Conservation (phyloP, 495 filamentous ascomycete species). For the Astrothelium macrocarpum region DNA sequence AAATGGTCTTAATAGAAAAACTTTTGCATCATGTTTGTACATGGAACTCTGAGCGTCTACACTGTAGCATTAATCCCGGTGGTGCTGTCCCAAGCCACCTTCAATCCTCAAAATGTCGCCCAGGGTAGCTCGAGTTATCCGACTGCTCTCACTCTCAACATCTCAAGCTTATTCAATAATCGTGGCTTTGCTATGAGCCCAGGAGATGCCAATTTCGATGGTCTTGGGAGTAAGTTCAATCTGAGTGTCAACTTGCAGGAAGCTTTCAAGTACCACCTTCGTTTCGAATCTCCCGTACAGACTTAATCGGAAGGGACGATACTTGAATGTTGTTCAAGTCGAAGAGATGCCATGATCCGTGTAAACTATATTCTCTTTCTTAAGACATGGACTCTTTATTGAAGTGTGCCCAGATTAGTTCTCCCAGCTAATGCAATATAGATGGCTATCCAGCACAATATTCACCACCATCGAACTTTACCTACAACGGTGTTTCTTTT, state of each 20-base stretch:
- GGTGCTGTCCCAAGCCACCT: background rate
- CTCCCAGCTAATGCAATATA: conserved; percentile 1
- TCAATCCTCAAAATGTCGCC: conserved; percentile 16
- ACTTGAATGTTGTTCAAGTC: background rate
- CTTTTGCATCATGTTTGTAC: background rate
- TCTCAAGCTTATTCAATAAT: conserved; percentile 17
- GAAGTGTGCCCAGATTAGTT: background rate
- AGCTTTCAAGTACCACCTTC: background rate
- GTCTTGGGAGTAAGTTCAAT: background rate
- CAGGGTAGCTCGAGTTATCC: conserved; percentile 10
- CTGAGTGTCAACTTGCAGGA: background rate
- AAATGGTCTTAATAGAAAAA: background rate
- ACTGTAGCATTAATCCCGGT: background rate
- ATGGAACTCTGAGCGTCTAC: background rate
- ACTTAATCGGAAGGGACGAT: background rate
- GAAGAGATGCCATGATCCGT: background rate
- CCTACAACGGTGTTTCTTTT: conserved; percentile 38
- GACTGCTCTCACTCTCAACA: conserved; percentile 9
- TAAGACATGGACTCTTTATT: background rate
- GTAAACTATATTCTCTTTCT: background rate
- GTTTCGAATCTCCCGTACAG: background rate
- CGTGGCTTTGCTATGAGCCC: conserved; percentile 18
- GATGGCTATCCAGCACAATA: conserved; percentile 39
- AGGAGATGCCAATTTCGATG: conserved; percentile 19
- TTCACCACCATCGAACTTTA: conserved; percentile 34